phyloP scores from a whole-genome alignment of 148 eudicot genomes.

The Amaranthus hypochondriacus region DNA sequence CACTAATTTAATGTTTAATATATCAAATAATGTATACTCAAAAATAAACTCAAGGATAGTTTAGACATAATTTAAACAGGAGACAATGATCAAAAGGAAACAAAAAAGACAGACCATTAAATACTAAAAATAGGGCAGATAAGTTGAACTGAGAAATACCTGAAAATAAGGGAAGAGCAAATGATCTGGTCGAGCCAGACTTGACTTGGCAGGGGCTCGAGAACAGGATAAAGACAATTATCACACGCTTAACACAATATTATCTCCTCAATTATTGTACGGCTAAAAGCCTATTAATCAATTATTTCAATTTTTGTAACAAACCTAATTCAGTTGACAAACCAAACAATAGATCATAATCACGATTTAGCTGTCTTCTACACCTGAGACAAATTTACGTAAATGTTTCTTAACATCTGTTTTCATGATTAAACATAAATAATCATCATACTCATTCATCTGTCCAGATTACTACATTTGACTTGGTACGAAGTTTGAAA shows the following conservation, averaged over 20 bases:
- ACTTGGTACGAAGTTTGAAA: too few species aligned
- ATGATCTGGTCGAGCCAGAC: conserved; percentile 13
- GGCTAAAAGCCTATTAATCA: conserved; percentile 10
- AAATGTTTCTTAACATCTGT: not conserved
- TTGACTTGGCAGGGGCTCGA: conserved; percentile 5
- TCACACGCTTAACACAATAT: conserved; percentile 19
- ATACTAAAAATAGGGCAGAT: not conserved
- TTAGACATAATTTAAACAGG: too few species aligned
- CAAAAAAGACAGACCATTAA: not conserved
- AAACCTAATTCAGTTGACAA: conserved; percentile 11
- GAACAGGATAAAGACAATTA: conserved; percentile 22
- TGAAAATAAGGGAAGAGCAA: conserved; percentile 20
- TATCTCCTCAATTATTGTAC: conserved; percentile 10
- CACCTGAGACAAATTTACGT: not conserved
- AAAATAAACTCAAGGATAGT: too few species aligned
- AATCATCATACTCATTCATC: too few species aligned
- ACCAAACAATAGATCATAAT: conserved; percentile 8
- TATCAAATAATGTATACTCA: too few species aligned
- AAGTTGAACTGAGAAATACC: conserved; percentile 8
- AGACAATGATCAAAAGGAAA: not conserved
- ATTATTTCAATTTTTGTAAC: not conserved
- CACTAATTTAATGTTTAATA: not conserved
- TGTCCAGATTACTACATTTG: too few species aligned
- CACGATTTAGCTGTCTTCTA: conserved; percentile 10
- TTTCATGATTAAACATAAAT: not conserved